Percentiles rank a stretch among this genome's conserved stretches.
phyloP scores from a whole-genome alignment of 352 stramenopile genomes.

The Phytopythium sindhum region DNA sequence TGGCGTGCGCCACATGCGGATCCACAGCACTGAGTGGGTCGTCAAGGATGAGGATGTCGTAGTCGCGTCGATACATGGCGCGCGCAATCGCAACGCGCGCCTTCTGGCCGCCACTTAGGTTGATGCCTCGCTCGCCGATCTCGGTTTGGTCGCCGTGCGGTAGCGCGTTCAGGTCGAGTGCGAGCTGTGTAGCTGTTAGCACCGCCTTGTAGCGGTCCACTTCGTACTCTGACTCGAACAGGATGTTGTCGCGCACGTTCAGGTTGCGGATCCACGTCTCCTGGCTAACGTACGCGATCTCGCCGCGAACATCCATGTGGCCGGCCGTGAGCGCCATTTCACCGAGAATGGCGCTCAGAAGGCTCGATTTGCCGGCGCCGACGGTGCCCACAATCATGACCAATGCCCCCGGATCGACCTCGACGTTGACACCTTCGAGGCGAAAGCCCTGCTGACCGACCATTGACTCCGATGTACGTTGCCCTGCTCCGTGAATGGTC shows the following conservation, averaged over 20 bases:
- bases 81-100: slow-evolving; percentile 82
- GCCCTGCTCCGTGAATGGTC: too few species aligned
- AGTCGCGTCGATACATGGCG: slow-evolving; percentile 77
- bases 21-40: slow-evolving; percentile 93
- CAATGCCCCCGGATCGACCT: slow-evolving; percentile 33
- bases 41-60: slow-evolving; percentile 91
- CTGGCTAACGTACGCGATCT: slow-evolving; percentile 33
- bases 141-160: slow-evolving; percentile 89
- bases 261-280: slow-evolving; percentile 36
- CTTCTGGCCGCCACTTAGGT: slow-evolving; percentile 92
- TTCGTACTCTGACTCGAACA: slow-evolving; percentile 29
- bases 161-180: slow-evolving; percentile 83
- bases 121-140: slow-evolving; percentile 95
- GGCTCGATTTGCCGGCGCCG: slow-evolving; percentile 52
- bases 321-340: background rate
- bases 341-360: slow-evolving; percentile 32
- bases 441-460: background rate
- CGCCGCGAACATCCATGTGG: background rate
- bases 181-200: slow-evolving; percentile 75
- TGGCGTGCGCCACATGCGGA: slow-evolving; percentile 88
- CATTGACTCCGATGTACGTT: slow-evolving; percentile 1
- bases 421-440: slow-evolving; percentile 32
- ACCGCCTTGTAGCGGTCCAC: slow-evolving; percentile 34
- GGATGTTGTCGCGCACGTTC: slow-evolving; percentile 31
- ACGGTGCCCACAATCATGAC: slow-evolving; percentile 54